Conservation (phyloP, 164 flowering plant genomes). For the Vitis vinifera region ASM3070453v1 NC_081817.1:1900001-1900500, state of each 20-base stretch:
- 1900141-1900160: not conserved
- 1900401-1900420: slow-evolving; percentile 73
- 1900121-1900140: not conserved
- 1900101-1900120: not conserved
- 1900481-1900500: slow-evolving; percentile 61
- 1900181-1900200: slow-evolving; percentile 51
- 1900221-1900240: slow-evolving; percentile 68
- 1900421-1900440: slow-evolving; percentile 68
- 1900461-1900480: slow-evolving; percentile 73
- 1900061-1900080: not conserved
- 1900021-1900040: not conserved
- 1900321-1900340: slow-evolving; percentile 58
- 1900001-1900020: not conserved
- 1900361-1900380: slow-evolving; percentile 64
- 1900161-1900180: slow-evolving; percentile 54
- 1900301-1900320: slow-evolving; percentile 53
- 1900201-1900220: slow-evolving; percentile 62
- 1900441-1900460: slow-evolving; percentile 58
- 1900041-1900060: not conserved
- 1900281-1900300: slow-evolving; percentile 65
- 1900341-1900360: slow-evolving; percentile 66
- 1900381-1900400: slow-evolving; percentile 68
- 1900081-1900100: not conserved
- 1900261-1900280: slow-evolving; percentile 63
- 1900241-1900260: slow-evolving; percentile 65